These are phyloP conservation scores for Talaromyces sp. DNA, from an alignment of 2,329 filamentous ascomycete genomes.

Conservation along the genomic window DNA sequence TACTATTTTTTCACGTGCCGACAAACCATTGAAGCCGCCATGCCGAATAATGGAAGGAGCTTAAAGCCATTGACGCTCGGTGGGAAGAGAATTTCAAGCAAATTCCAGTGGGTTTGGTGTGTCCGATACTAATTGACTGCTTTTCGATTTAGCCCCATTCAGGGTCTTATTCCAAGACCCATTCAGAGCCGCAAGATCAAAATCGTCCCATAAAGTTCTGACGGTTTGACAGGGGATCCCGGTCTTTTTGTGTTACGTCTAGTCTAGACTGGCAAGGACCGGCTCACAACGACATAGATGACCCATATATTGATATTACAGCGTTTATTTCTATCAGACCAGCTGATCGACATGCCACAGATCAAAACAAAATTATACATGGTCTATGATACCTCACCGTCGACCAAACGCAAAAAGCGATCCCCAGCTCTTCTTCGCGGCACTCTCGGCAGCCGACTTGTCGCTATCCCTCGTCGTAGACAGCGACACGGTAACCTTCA, in stretches of 20 bases:
- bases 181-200: neutral
- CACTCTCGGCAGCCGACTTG: neutral
- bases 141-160: neutral
- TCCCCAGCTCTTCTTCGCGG: constrained; percentile 11
- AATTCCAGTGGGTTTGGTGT: neutral
- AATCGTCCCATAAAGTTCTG: neutral
- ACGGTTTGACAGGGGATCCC: neutral
- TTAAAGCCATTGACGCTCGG: neutral
- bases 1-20: neutral
- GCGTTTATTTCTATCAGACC: neutral
- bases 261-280: neutral
- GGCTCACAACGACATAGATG: neutral
- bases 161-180: neutral
- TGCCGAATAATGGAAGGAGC: neutral
- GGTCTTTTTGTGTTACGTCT: neutral
- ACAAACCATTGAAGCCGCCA: neutral
- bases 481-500: constrained; percentile 14
- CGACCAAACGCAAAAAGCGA: constrained; percentile 17
- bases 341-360: neutral
- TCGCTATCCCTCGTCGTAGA: constrained; percentile 8
- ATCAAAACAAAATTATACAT: neutral
- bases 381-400: neutral
- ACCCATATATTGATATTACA: neutral
- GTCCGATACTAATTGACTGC: neutral
- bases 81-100: neutral